A percentile compares a stretch with the other conserved stretches of the same genome.
Evolutionary conservation across 1,284 basidiomycete species (phyloP).

Genomic region (Rhodofomes roseus): DNA sequence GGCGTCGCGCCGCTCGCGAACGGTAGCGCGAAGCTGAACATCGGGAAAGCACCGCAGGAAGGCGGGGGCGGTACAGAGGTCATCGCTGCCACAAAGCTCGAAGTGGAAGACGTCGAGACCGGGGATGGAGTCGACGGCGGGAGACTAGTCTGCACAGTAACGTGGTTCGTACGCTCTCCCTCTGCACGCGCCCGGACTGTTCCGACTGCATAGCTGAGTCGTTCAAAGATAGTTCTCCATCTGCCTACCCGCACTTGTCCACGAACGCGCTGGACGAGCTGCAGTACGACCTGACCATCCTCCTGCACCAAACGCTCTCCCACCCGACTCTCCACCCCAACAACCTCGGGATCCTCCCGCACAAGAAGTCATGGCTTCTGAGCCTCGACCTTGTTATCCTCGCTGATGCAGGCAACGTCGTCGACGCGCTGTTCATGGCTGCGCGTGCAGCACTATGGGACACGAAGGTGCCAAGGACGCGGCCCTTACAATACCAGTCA

Average conservation of each 20-base stretch:
- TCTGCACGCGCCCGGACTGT: not conserved
- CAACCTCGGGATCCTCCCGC: slow-evolving; percentile 60
- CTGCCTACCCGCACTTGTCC: slow-evolving; percentile 69
- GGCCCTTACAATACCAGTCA: slow-evolving; percentile 53
- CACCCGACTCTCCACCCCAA: slow-evolving; percentile 58
- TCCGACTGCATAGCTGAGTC: slow-evolving; percentile 21
- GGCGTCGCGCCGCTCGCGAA: slow-evolving; percentile 74
- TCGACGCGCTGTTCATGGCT: slow-evolving; percentile 75
- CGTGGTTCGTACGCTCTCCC: slow-evolving; percentile 54
- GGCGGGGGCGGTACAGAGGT: slow-evolving; percentile 66
- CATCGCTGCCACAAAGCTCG: slow-evolving; percentile 67
- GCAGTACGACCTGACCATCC: slow-evolving; percentile 60
- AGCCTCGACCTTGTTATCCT: slow-evolving; percentile 69
- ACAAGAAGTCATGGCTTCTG: slow-evolving; percentile 66
- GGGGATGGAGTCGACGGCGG: slow-evolving; percentile 52
- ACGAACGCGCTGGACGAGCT: slow-evolving; percentile 64
- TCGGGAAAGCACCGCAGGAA: slow-evolving; percentile 56
- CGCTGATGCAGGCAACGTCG: slow-evolving; percentile 67
- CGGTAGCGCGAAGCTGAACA: slow-evolving; percentile 68
- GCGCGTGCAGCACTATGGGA: slow-evolving; percentile 76
- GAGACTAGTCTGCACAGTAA: slow-evolving; percentile 60
- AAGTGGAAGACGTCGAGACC: slow-evolving; percentile 55
- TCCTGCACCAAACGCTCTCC: slow-evolving; percentile 55
- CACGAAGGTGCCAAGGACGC: slow-evolving; percentile 72
- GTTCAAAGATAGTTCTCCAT: slow-evolving; percentile 60